Conservation (phyloP, 73 alveolate genomes). For the Paramecium pentaurelia region DNA sequence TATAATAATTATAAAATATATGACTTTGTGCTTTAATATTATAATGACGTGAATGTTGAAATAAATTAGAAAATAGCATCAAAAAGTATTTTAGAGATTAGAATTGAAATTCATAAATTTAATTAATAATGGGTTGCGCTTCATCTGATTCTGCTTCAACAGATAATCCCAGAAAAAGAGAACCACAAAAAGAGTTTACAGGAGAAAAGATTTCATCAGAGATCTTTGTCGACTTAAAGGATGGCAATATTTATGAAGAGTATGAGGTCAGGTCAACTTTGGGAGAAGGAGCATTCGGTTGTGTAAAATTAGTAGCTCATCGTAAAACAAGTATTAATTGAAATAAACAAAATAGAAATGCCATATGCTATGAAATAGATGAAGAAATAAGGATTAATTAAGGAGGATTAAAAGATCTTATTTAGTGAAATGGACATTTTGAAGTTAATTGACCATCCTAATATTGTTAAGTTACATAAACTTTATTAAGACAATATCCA, state of each 20-base stretch:
- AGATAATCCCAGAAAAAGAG: not conserved
- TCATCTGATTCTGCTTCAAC: not conserved
- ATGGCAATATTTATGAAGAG: constrained; percentile 52
- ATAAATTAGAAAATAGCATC: not conserved
- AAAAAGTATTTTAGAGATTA: not conserved
- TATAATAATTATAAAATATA: not conserved
- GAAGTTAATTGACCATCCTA: constrained; percentile 64
- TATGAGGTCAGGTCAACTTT: constrained; percentile 59
- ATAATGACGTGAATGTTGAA: not conserved
- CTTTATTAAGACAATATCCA: constrained; percentile 57
- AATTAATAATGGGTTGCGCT: constrained; percentile 4
- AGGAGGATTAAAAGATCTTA: not conserved
- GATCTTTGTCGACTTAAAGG: constrained; percentile 39
- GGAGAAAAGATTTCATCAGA: not conserved
- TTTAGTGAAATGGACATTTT: constrained; percentile 64
- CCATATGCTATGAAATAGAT: constrained; percentile 67
- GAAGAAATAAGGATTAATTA: not conserved
- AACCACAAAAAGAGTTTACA: not conserved
- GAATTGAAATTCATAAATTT: not conserved
- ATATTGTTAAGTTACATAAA: constrained; percentile 65
- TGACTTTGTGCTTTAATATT: not conserved
- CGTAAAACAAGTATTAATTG: constrained; percentile 8
- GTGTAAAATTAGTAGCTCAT: constrained; percentile 64
- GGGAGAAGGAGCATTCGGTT: constrained; percentile 79
- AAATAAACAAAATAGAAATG: not conserved